phyloP scores from a whole-genome alignment of 805 yeast species.

The Torulaspora maleeae region DNA sequence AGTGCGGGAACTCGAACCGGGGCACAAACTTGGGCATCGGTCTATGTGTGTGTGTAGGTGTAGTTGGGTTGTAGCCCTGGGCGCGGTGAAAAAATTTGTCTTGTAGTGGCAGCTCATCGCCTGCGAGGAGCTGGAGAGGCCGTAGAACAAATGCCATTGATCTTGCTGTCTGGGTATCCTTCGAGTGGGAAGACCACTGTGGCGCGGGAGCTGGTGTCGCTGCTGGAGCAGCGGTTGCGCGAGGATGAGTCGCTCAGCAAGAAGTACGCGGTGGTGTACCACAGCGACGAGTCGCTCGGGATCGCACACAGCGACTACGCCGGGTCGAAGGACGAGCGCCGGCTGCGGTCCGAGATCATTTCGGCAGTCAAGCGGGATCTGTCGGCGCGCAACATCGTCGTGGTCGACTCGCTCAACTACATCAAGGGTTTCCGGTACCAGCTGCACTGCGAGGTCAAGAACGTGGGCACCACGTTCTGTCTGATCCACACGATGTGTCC shows the following conservation, averaged over 20 bases:
- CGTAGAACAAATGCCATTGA: conserved; percentile 62
- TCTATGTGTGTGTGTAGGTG: neutral
- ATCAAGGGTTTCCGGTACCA: conserved; percentile 96
- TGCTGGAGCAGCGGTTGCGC: conserved; percentile 43
- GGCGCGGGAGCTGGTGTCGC: conserved; percentile 51
- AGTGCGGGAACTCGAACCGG: conserved; percentile 65
- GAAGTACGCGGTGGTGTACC: conserved; percentile 57
- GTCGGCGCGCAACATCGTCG: conserved; percentile 63
- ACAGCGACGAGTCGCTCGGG: conserved; percentile 74
- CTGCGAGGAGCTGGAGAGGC: conserved; percentile 1
- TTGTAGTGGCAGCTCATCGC: neutral
- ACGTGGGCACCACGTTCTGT: conserved; percentile 73
- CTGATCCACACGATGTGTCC: conserved; percentile 77
- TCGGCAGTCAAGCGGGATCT: conserved; percentile 84
- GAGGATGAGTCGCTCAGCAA: conserved; percentile 39
- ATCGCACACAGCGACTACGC: conserved; percentile 62
- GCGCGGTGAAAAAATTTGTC: conserved; percentile 3
- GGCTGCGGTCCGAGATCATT: conserved; percentile 77
- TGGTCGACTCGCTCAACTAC: conserved; percentile 80
- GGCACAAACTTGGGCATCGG: conserved; percentile 51
- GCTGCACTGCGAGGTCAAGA: conserved; percentile 88
- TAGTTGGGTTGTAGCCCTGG: conserved; percentile 1
- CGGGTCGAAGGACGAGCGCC: conserved; percentile 72
- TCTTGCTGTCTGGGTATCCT: conserved; percentile 81
- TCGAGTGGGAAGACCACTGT: conserved; percentile 76